Conservation (phyloP, 2,329 filamentous ascomycete genomes). For the Tympanopsis confertula region DNA sequence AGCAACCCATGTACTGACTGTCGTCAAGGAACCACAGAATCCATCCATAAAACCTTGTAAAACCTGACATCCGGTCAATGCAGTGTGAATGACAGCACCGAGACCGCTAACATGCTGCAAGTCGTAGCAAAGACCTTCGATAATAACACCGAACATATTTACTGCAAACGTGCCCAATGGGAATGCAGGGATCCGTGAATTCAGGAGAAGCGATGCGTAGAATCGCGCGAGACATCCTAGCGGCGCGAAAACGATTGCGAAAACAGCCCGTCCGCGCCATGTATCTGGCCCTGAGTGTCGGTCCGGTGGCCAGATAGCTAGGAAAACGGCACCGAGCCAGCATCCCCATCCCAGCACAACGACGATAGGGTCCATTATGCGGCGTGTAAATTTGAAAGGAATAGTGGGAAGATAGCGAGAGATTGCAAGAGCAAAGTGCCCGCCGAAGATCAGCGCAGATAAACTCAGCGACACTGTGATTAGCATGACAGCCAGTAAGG, state of each 20-base stretch:
- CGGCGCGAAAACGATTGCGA: slow-evolving; percentile 57
- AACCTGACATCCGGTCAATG: slow-evolving; percentile 22
- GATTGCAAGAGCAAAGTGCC: slow-evolving; percentile 43
- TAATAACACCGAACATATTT: slow-evolving; percentile 17
- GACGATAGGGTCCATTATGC: slow-evolving; percentile 36
- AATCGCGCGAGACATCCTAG: slow-evolving; percentile 49
- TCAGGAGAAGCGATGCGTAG: slow-evolving; percentile 45
- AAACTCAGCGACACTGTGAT: slow-evolving; percentile 44
- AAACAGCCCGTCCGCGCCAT: slow-evolving; percentile 54
- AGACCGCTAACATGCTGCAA: slow-evolving; percentile 2
- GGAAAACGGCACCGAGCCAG: slow-evolving; percentile 50
- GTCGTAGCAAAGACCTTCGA: slow-evolving; percentile 4
- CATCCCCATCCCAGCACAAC: slow-evolving; percentile 40
- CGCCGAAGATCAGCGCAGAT: slow-evolving; percentile 42
- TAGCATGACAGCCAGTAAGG: slow-evolving; percentile 45
- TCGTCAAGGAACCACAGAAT: slow-evolving; percentile 30
- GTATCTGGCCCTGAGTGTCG: slow-evolving; percentile 22
- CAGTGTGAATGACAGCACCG: not conserved
- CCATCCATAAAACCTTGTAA: slow-evolving; percentile 32
- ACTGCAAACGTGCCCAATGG: slow-evolving; percentile 57
- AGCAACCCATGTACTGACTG: slow-evolving; percentile 31
- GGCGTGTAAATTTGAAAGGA: slow-evolving; percentile 33
- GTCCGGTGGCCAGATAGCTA: slow-evolving; percentile 48
- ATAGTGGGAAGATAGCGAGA: slow-evolving; percentile 35
- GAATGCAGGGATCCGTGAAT: slow-evolving; percentile 40